Conservation (phyloP, 2,329 filamentous ascomycete genomes). For the Penicillium sp. region DNA sequence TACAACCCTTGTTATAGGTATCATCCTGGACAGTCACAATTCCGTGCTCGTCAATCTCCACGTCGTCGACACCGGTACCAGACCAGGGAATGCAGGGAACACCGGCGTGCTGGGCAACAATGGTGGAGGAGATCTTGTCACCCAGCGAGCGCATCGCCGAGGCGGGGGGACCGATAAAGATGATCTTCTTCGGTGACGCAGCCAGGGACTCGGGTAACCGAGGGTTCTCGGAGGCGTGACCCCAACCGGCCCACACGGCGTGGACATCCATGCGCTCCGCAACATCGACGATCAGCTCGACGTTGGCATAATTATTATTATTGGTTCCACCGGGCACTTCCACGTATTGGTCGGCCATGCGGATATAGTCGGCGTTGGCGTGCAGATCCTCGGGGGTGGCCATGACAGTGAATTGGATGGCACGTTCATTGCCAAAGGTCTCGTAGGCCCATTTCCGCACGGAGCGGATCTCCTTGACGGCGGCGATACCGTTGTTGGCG, state of each 20-base stretch:
- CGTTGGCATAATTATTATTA: constrained; percentile 99
- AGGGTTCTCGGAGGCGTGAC: constrained; percentile 98
- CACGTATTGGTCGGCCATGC: constrained; percentile 99
- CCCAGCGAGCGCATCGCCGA: constrained; percentile 98
- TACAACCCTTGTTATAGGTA: constrained; percentile 88
- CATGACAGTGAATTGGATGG: constrained; percentile 99
- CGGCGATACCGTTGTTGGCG: constrained; percentile 99
- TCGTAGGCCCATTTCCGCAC: constrained; percentile 99
- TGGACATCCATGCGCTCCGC: constrained; percentile 98
- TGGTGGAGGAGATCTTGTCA: constrained; percentile 99
- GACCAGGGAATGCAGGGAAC: constrained; percentile 99
- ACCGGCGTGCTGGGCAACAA: constrained; percentile 93
- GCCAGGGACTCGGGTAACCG: constrained; percentile 95
- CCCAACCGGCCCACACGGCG: constrained; percentile 99
- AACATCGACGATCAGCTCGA: constrained; percentile 97
- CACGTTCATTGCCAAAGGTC: constrained; percentile 96
- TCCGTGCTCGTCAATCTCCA: constrained; percentile 75
- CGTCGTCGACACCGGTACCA: constrained; percentile 83
- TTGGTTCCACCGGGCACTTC: constrained; percentile 98
- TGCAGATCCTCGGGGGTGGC: constrained; percentile 96
- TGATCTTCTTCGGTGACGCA: constrained; percentile 95
- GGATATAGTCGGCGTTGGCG: constrained; percentile 98
- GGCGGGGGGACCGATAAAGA: constrained; percentile 97
- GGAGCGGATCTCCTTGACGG: constrained; percentile 98
- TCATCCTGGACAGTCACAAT: constrained; percentile 91